phyloP scores from a whole-genome alignment of 1,284 basidiomycete genomes.

The Trametes hirsuta region DNA sequence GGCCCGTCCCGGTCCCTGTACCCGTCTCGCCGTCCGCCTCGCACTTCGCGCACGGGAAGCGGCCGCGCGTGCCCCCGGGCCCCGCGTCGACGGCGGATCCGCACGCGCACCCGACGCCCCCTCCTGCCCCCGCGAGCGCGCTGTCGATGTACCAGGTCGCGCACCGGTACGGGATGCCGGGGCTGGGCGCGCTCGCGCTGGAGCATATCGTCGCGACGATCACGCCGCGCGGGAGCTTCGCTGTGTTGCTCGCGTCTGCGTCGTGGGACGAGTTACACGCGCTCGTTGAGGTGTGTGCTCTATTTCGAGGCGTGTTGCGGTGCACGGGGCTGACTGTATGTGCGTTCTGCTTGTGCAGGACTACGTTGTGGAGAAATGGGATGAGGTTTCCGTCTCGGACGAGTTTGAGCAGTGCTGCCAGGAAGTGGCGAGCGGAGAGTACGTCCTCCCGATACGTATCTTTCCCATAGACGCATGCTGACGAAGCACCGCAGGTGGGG shows the following conservation, averaged over 20 bases:
- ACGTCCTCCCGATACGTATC: constrained; percentile 34
- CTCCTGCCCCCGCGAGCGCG: constrained; percentile 69
- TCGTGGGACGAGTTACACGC: constrained; percentile 67
- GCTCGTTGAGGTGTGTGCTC: constrained; percentile 55
- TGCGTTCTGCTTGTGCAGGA: constrained; percentile 42
- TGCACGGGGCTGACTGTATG: not conserved
- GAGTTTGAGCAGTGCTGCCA: constrained; percentile 72
- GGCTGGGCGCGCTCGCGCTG: constrained; percentile 66
- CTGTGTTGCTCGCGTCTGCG: constrained; percentile 68
- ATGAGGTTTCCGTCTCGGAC: constrained; percentile 61
- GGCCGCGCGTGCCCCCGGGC: constrained; percentile 30
- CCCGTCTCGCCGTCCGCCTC: constrained; percentile 33
- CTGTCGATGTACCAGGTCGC: constrained; percentile 82
- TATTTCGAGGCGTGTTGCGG: not conserved
- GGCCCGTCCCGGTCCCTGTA: constrained; percentile 37
- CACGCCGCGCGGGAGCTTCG: constrained; percentile 72
- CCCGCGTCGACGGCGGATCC: constrained; percentile 56
- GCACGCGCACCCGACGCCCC: constrained; percentile 71
- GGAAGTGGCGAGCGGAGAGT: constrained; percentile 74
- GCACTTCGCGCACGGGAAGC: constrained; percentile 51
- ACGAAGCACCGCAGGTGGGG: constrained; percentile 55
- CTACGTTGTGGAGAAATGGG: constrained; percentile 72
- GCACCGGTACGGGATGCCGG: constrained; percentile 76
- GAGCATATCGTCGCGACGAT: constrained; percentile 79
- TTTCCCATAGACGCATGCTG: not conserved